These are phyloP conservation scores for Aspergillus cristatus DNA, from an alignment of 495 filamentous ascomycete species.

Conservation along the genomic window DNA sequence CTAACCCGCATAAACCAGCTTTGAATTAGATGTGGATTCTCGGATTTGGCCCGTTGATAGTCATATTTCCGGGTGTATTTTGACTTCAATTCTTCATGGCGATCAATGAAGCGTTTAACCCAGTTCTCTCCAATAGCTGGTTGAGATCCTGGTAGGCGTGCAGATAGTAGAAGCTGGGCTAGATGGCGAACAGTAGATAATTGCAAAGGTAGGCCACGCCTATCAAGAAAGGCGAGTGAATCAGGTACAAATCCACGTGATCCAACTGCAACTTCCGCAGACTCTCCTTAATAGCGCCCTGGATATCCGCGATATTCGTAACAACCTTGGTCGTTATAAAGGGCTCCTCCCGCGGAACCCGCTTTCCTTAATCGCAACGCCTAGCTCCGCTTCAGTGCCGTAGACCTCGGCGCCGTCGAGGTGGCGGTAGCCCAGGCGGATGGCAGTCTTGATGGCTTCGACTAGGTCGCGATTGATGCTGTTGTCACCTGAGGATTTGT, in stretches of 20 bases:
- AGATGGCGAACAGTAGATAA: not conserved
- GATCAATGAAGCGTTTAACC: slow-evolving; percentile 1
- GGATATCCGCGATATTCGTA: slow-evolving; percentile 42
- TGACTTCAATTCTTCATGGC: slow-evolving; percentile 1
- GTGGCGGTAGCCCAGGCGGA: slow-evolving; percentile 56
- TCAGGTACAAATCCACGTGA: slow-evolving; percentile 62
- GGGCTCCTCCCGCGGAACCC: slow-evolving; percentile 48
- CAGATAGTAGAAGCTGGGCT: not conserved
- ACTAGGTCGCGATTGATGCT: slow-evolving; percentile 18
- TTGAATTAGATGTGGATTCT: slow-evolving; percentile 3
- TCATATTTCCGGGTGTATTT: slow-evolving; percentile 6
- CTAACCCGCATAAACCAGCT: slow-evolving; percentile 1
- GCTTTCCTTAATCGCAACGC: slow-evolving; percentile 41
- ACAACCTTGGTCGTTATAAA: slow-evolving; percentile 62
- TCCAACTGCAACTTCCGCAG: slow-evolving; percentile 54
- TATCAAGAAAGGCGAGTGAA: too few species aligned
- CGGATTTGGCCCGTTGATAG: slow-evolving; percentile 6
- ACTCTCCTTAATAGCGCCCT: slow-evolving; percentile 48
- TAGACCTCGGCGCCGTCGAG: slow-evolving; percentile 57
- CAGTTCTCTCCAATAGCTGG: slow-evolving; percentile 2
- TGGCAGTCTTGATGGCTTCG: slow-evolving; percentile 47
- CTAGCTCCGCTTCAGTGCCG: slow-evolving; percentile 7
- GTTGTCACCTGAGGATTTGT: slow-evolving; percentile 8
- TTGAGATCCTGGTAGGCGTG: not conserved
- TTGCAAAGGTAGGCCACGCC: not conserved